Base-by-base conservation (phyloP, 257 asterid species). In the Solanum neorickii region DNA sequence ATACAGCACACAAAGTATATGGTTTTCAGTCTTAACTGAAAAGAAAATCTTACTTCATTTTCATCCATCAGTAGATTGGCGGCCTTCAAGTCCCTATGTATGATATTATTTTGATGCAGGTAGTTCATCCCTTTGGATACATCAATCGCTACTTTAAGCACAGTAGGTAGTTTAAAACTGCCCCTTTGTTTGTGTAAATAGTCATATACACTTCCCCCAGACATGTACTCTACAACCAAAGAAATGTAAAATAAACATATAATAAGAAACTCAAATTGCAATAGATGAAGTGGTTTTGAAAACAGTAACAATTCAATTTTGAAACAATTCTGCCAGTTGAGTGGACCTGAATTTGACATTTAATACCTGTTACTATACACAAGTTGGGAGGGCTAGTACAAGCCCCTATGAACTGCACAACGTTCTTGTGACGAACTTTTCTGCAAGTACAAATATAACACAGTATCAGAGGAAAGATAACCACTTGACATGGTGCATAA, bases 21-120 rank as follows among this genome's bases (percentile, higher is more conserved):
- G 41, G 46, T 47, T 41, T 47, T 42, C 59, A 41, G 46, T 60
- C 85, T 59, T 73, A 39, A 44, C 12, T 44, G 25, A 84, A 59
- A 47, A 39, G 42, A 78, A 80, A 83, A 37, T 82, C 95, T 93
- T 90, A 95, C 99, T 87, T 95, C 97, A 91, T 97, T 93, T 89
- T 97, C 99, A 91, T 97, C 99, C 99, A 97, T 89, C 88, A 97
- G 92, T 90, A 97, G 96, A 91, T 97, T 97, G 65, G 99, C 99
- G 83, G 99, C 98, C 94, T 97, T 97, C 93, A 97, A 90, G 90
- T 97, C 99, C 91, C 99, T 92, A 90, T 97, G 99, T 89, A 97
- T 93, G 84, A 97, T 97, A 87, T 97, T 97, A 91, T 95, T 97
- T 93, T 97, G 99, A 89, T 97, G 99, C 94, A 97, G 94, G 88